Evolutionary conservation across 306 rosid genomes (phyloP), one percentile per base, ranked within the genome.

Genomic region (Cicer bijugum): DNA sequence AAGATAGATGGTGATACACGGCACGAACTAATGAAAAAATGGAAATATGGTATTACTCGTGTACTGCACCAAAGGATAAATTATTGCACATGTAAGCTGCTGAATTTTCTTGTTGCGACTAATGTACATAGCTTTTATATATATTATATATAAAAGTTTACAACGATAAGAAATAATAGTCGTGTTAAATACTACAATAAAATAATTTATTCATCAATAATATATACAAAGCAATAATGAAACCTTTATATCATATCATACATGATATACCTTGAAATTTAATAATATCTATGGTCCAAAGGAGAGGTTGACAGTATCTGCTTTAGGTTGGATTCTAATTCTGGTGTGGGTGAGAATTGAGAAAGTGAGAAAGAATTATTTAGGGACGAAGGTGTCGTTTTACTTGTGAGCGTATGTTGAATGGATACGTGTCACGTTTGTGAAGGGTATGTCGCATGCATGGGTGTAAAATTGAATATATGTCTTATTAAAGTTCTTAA

Each of bases 1-100:
- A 38, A 74, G 79, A 47, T 44, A 69, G 75, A 67, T 8, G 48
- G 58, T 69, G 28, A 10, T 16, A 56, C 77, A 78, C 77, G 77
- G 23, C 77, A 56, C 33, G 37, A 50, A 28, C 35, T 38, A 43
- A 28, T 6, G 2, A 48, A 12, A 56, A 14, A 45, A 20, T 46
- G 14, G 44, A 42, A 35, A 4, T 60, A 69, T 67, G 20, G n/a
- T 39, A n/a, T 1, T n/a, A 14, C 35, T 28, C 35, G 35, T 28
- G 35, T 6, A 50, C 8, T 14, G 15, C 8, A 14, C 39, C 10
- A 55, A 33, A 74, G 4, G n/a, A 47, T 0, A 67, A 12, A 47
- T 33, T 47, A 20, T 44, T 68, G 23, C 15, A 47, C 19, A 14
- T 40, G 51, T 64, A 19, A 47, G 65, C 2, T 12, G 43, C 9